Evolutionary conservation across 257 asterid genomes (phyloP).

Genomic region (Fraxinus pennsylvanica): DNA sequence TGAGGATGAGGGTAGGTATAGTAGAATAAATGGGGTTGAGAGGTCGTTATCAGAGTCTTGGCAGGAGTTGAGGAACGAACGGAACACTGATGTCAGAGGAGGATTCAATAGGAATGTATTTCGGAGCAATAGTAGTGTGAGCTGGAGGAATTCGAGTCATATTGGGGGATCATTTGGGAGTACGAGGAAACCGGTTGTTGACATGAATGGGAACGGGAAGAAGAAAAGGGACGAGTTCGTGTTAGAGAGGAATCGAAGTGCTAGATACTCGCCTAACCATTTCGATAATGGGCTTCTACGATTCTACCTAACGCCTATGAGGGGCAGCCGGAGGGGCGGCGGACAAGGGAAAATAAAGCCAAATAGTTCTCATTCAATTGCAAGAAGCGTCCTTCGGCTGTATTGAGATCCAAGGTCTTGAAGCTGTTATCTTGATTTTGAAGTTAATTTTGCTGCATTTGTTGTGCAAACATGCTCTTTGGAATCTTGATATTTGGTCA

Average conservation of each 20-base stretch:
- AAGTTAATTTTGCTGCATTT: conserved; percentile 39
- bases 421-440: conserved; percentile 30
- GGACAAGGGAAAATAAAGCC: conserved; percentile 56
- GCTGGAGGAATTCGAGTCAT: conserved; percentile 59
- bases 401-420: conserved; percentile 54
- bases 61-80: conserved; percentile 56
- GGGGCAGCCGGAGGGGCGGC: conserved; percentile 64
- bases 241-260: conserved; percentile 82
- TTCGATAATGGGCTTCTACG: conserved; percentile 76
- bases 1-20: conserved; percentile 53
- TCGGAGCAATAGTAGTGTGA: conserved; percentile 80
- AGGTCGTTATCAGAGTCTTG: conserved; percentile 71
- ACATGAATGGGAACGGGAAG: conserved; percentile 54
- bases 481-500: conserved; percentile 30
- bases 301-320: conserved; percentile 75
- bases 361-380: conserved; percentile 60
- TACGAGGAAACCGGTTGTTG: conserved; percentile 54
- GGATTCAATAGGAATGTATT: conserved; percentile 51
- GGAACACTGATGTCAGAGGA: conserved; percentile 37
- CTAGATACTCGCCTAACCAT: conserved; percentile 67
- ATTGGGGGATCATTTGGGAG: conserved; percentile 59
- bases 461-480: conserved; percentile 35
- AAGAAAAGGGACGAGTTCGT: conserved; percentile 61
- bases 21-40: conserved; percentile 65
- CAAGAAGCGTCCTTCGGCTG: conserved; percentile 61